Evolutionary conservation across 768 basidiomycete species (phyloP).

Genomic region (Boletus reticulatus): DNA sequence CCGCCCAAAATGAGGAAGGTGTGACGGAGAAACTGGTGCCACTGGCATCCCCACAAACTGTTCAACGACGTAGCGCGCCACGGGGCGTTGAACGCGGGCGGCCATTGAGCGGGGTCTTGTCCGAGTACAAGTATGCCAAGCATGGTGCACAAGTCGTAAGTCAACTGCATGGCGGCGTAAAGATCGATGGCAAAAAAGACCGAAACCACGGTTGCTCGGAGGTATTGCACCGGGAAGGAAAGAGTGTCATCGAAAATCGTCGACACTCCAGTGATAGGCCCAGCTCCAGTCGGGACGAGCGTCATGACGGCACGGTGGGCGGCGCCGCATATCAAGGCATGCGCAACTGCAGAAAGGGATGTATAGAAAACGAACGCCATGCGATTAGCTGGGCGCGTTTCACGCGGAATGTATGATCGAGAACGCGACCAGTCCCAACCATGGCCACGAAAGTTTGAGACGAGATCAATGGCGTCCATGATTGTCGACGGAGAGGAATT

Average conservation of each 20-base stretch:
- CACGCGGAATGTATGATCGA: neutral
- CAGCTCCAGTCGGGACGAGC: neutral
- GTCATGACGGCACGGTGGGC: neutral
- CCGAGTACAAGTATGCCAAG: neutral
- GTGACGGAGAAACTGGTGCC: slow-evolving; percentile 3
- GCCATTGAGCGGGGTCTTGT: slow-evolving; percentile 2
- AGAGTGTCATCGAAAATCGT: neutral
- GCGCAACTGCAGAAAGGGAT: neutral
- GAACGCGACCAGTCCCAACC: neutral
- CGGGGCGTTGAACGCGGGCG: neutral
- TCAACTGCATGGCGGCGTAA: neutral
- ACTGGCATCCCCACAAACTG: neutral
- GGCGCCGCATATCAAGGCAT: neutral
- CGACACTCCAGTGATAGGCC: neutral
- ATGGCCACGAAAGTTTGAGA: neutral
- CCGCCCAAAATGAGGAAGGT: neutral
- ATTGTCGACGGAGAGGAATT: neutral
- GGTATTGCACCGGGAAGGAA: neutral
- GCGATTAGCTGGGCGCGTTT: neutral
- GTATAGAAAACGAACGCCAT: neutral
- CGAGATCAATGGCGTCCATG: neutral
- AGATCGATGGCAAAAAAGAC: neutral
- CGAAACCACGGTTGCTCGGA: neutral
- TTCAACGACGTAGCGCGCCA: neutral
- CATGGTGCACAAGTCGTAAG: neutral